Evolutionary conservation across 805 yeast species (phyloP).

Genomic region (Zygotorulaspora florentina): DNA sequence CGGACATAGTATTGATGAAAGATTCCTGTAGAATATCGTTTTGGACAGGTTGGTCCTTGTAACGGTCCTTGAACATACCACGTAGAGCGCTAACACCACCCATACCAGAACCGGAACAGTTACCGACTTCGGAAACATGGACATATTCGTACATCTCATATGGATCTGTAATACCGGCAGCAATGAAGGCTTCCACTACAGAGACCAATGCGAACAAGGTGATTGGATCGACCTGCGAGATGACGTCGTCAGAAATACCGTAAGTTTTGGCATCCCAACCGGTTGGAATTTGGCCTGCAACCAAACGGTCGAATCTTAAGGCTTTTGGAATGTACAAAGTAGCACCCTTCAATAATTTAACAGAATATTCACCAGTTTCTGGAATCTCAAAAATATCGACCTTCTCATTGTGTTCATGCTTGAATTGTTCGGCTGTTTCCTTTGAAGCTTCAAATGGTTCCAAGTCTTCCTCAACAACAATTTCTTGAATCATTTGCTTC

Average conservation of each 20-base stretch:
- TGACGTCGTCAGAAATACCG: conserved; percentile 92
- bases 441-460: conserved; percentile 94
- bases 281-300: conserved; percentile 85
- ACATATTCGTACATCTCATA: conserved; percentile 98
- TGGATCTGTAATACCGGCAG: conserved; percentile 97
- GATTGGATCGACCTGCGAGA: conserved; percentile 92
- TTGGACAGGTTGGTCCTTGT: conserved; percentile 88
- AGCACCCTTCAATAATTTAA: conserved; percentile 89
- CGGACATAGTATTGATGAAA: conserved; percentile 97
- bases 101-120: conserved; percentile 99
- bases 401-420: conserved; percentile 87
- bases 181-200: conserved; percentile 88
- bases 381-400: conserved; percentile 87
- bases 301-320: conserved; percentile 60
- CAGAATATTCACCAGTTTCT: conserved; percentile 90
- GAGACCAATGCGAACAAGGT: conserved; percentile 90
- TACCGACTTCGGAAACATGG: conserved; percentile 97
- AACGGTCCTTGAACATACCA: conserved; percentile 97
- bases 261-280: conserved; percentile 96
- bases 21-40: conserved; percentile 97
- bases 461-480: conserved; percentile 92
- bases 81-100: conserved; percentile 98
- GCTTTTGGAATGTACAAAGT: conserved; percentile 82
- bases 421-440: conserved; percentile 93
- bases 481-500: conserved; percentile 92